Base-by-base conservation (phyloP, 2,329 filamentous ascomycete species). In the Davidsoniella neocaledoniae region DNA sequence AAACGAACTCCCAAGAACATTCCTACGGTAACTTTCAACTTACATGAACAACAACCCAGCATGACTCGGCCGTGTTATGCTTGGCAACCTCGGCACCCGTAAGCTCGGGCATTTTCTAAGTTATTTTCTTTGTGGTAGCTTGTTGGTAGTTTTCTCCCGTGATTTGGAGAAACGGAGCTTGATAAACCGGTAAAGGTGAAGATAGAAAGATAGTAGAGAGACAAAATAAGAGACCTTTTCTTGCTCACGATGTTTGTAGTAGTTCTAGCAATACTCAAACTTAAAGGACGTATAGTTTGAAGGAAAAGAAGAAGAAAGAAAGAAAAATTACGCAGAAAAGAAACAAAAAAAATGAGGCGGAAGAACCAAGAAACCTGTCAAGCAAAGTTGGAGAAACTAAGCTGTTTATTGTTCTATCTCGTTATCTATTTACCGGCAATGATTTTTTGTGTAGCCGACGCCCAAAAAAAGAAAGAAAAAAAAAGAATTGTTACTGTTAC, bases 41-140 rank as follows among this genome's bases (percentile, higher is more conserved):
- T 64, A 77, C 84, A 66, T 93, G 84, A 53, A 93, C 76, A 60
- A 94, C 85, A 43, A 94, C 85, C 87, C 87, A 94, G 68, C 87
- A 94, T 46, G 85, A 90, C 58, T 94, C 78, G 58, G 76, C 74
- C 58, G 71, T 81, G 67, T 83, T 83, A 70, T 96, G 90, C 68
- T 86, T 68, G 19, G 72, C 71, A 52, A 77, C 68, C 48, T 77
- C 72, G 46, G 62, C 65, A 41, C 74, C 74, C 14, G 67, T 72
- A 49, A 76, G 61, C 49, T 62, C 61, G 66, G 71, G 68, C 51
- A 55, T 62, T 51, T 38, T 46, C 43, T 6, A 41, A 26, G 33
- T 19, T 14, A 7, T 23, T 5, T 23, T 23, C 21, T 23, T 23
- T 23, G 21, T 23, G 21, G 21, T 25, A 39, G 14, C 23, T 36